Base-by-base conservation (phyloP, 2,329 filamentous ascomycete species). In the Botrytis byssoidea region DNA sequence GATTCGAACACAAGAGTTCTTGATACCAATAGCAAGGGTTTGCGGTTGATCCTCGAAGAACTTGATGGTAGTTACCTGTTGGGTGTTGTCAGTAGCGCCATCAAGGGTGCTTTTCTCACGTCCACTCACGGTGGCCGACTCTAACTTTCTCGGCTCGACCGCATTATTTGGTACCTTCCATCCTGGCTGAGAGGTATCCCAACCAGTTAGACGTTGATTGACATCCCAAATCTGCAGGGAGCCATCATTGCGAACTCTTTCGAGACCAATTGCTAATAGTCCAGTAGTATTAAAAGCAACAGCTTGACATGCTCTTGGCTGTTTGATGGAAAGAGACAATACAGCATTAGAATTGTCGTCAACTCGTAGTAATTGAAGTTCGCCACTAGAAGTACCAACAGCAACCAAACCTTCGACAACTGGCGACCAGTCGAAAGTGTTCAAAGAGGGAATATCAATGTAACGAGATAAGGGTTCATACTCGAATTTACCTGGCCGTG, bases 181-280 rank as follows among this genome's bases (percentile, higher is more conserved):
- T 37, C 89, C 89, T 46, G 82, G 83, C 32, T 82, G 81, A 25
- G 81, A 83, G 48, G 84, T 80, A 77, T 85, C 85, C 81, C 86
- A 83, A 61, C 82, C 85, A 32, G 85, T 87, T 66, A 89, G 85
- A 57, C 89, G 79, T 75, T 81, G 88, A 77, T 88, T 91, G 72
- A 94, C 86, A 81, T 97, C 93, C 88, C 93, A 96, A 44, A 96
- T 91, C 78, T 95, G 93, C 67, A 97, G 86, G 78, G 92, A 94
- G 76, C 92, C 89, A 80, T 96, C 93, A 82, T 93, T 94, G 46
- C 93, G 88, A 37, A 95, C 93, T 77, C 92, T 88, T 79, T 96
- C 93, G 70, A 96, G 85, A 1, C 92, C 93, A 42, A 94, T 92
- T 16, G 93, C 93, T 70, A 97, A 84, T 73, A 92, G 85, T 29